Conservation (phyloP, 169 alveolate genomes). For the Theileria luwenshuni region DNA sequence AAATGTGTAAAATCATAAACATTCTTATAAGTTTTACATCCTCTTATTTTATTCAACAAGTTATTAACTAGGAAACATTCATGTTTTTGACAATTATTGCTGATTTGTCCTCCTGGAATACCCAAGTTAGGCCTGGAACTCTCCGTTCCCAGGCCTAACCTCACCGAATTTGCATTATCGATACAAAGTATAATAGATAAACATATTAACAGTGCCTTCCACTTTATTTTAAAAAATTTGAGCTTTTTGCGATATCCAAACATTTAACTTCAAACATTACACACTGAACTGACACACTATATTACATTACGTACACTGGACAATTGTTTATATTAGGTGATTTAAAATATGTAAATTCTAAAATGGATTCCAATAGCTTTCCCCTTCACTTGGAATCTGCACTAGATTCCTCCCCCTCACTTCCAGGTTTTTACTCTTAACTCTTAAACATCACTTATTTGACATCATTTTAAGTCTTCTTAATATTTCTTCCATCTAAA, state of each 20-base stretch:
- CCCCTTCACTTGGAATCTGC: background rate
- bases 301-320: background rate
- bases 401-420: background rate
- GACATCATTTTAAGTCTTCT: background rate
- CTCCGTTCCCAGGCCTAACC: background rate
- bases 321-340: background rate
- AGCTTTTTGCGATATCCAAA: background rate
- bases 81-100: background rate
- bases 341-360: too few species aligned
- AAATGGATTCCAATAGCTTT: background rate
- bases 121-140: background rate
- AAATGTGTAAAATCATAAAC: background rate
- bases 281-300: background rate
- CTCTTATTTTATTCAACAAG: background rate
- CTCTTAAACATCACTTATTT: too few species aligned
- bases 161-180: background rate
- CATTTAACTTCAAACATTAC: background rate
- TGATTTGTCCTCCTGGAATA: background rate
- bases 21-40: background rate
- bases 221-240: background rate
- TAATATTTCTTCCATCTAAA: background rate
- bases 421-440: background rate
- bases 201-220: background rate
- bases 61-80: conserved; percentile 4
- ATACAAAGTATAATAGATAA: background rate